phyloP scores from a whole-genome alignment of 1,284 basidiomycete species.

The Waitea zeae region DNA sequence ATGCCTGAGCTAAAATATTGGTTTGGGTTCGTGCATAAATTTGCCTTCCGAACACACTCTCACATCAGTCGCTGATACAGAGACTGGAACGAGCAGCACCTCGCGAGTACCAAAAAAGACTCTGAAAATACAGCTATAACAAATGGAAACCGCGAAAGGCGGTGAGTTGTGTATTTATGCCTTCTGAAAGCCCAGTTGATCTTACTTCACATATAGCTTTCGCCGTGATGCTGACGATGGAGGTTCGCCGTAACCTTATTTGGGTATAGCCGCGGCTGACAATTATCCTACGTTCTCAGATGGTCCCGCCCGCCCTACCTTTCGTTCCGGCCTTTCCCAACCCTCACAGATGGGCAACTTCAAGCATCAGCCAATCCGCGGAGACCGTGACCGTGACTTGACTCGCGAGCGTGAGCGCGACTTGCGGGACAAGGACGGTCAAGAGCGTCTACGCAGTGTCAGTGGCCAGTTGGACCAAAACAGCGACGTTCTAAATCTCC shows the following conservation, averaged over 20 bases:
- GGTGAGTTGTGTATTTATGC: conserved; percentile 19
- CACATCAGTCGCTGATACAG: conserved; percentile 12
- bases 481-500: conserved; percentile 5
- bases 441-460: conserved; percentile 57
- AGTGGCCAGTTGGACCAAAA: conserved; percentile 12
- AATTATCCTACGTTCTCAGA: conserved; percentile 17
- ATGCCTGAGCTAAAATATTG: conserved; percentile 75
- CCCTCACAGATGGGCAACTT: conserved; percentile 83
- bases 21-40: conserved; percentile 54
- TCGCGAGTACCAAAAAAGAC: conserved; percentile 45
- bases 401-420: conserved; percentile 34
- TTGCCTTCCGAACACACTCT: conserved; percentile 7
- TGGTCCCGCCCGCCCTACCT: conserved; percentile 40
- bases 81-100: conserved; percentile 41
- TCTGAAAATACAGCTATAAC: conserved; percentile 29
- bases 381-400: conserved; percentile 50
- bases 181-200: conserved; percentile 2
- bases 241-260: conserved; percentile 18
- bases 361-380: conserved; percentile 65
- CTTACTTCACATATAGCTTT: conserved; percentile 27
- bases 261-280: conserved; percentile 6
- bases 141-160: conserved; percentile 40
- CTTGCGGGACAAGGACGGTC: conserved; percentile 47
- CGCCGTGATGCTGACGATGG: conserved; percentile 59
- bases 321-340: conserved; percentile 54